Evolutionary conservation across 169 alveolate species (phyloP).

Genomic region (Perkinsus marinus): DNA sequence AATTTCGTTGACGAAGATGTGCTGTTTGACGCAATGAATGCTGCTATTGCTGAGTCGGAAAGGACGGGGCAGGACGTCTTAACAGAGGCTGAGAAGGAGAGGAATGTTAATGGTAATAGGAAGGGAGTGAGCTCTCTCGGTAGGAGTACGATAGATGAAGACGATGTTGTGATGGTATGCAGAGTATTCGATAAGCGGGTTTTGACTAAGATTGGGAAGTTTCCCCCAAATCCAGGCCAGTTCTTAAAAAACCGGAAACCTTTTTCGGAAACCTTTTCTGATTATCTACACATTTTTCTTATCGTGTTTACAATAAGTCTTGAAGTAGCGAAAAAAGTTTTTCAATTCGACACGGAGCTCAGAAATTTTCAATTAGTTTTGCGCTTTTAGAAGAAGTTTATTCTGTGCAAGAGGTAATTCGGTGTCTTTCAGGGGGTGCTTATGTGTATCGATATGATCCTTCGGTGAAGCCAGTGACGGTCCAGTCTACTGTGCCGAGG

Average conservation of each 20-base stretch:
- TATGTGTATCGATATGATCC: neutral
- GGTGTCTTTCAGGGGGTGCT: neutral
- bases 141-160: neutral
- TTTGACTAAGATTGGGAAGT: too few species aligned
- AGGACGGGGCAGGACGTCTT: neutral
- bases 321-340: too few species aligned
- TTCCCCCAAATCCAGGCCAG: too few species aligned
- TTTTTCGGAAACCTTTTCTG: too few species aligned
- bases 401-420: too few species aligned
- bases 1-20: neutral
- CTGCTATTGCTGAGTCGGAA: neutral
- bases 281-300: too few species aligned
- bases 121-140: neutral
- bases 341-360: too few species aligned
- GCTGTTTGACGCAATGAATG: neutral
- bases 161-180: neutral
- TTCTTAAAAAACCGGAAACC: too few species aligned
- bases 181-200: too few species aligned
- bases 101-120: neutral
- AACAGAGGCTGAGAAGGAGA: neutral
- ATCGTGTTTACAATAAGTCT: too few species aligned
- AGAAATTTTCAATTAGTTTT: too few species aligned
- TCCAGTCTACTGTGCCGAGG: neutral
- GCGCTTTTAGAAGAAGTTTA: too few species aligned
- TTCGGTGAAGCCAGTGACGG: neutral